Percentiles rank a stretch among this genome's conserved stretches.
Conservation (phyloP, 2,329 filamentous ascomycete species). For the Trichoderma brevicompactum region DNA sequence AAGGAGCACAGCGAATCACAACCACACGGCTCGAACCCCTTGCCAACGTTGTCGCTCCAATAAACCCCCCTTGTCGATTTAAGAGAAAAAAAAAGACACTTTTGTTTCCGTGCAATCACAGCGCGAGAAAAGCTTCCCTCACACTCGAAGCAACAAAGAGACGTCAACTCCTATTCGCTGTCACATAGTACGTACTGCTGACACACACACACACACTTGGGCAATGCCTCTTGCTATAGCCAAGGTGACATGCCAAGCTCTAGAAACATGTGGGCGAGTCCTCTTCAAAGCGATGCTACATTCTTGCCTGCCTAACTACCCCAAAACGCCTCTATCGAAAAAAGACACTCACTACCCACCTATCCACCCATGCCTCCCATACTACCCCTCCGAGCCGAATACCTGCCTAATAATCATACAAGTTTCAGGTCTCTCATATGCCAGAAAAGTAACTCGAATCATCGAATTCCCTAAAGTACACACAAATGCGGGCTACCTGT, state of each 20-base stretch:
- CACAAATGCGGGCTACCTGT: slow-evolving; percentile 3
- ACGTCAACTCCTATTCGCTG: background rate
- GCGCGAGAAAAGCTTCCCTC: background rate
- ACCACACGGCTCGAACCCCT: background rate
- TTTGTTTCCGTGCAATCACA: slow-evolving; percentile 19
- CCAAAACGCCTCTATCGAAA: slow-evolving; percentile 5
- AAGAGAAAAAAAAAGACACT: background rate
- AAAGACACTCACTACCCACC: background rate
- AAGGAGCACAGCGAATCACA: no score
- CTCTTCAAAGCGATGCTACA: no score
- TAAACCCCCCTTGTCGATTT: background rate
- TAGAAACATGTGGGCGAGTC: no score
- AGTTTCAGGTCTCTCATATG: background rate
- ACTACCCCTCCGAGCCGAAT: slow-evolving; percentile 2
- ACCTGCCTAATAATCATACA: slow-evolving; percentile 22
- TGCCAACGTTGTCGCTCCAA: slow-evolving; percentile 3
- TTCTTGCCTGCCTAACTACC: background rate
- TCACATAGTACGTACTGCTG: background rate
- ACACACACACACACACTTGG: no score
- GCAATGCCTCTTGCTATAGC: background rate
- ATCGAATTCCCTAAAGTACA: background rate
- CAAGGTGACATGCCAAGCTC: no score
- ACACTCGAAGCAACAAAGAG: background rate
- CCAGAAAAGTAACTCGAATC: background rate
- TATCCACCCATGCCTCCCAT: background rate